Evolutionary conservation across 495 filamentous ascomycete species (phyloP), one percentile per base, ranked within the genome.

Genomic region (Aspergillus steynii): DNA sequence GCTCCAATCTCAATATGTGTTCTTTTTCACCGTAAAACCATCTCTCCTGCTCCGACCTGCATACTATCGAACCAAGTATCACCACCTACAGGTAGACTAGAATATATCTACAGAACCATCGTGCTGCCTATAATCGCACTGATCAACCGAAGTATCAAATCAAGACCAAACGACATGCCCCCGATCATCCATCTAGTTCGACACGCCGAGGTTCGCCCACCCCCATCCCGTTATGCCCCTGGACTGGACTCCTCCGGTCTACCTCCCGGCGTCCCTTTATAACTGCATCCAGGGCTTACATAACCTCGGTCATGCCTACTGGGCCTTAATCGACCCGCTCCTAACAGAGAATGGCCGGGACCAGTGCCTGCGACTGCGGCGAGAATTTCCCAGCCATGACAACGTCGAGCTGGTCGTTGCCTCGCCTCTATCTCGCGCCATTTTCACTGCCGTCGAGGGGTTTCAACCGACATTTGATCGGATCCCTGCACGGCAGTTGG

Each of bases 401-500:
- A 71, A 77, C 27, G 69, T 91, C 68, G 83, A 85, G 3, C 81
- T 90, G 56, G 77, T 94, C 2, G 81, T 92, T 31, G 81, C 89
- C 29, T 93, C 90, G 0, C 91, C 92, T 1, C 76, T 94, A 53
- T 84, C 85, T 10, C 85, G 91, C 37, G 90, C 92, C 1, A 72
- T 96, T 8, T 84, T 86, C 65, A 94, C 92, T 0, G 83, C 85
- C n/a, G 75, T 92, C 7, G 68, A 82, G 34, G 81, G 79, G 26
- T 93, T 94, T 72, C 65, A 67, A 29, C 70, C 82, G 3, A 14
- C 10, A 42, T 42, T 42, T 12, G 9, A 14, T 4, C 1, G 9
- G 3, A 0, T 14, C 3, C 37, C 37, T 42, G 37, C 37, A 42
- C 60, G 71, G 5, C 72, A 72, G 15, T 67, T 93, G 46, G 77